Conservation (phyloP, 169 alveolate species). For the Plasmodium inui region DNA sequence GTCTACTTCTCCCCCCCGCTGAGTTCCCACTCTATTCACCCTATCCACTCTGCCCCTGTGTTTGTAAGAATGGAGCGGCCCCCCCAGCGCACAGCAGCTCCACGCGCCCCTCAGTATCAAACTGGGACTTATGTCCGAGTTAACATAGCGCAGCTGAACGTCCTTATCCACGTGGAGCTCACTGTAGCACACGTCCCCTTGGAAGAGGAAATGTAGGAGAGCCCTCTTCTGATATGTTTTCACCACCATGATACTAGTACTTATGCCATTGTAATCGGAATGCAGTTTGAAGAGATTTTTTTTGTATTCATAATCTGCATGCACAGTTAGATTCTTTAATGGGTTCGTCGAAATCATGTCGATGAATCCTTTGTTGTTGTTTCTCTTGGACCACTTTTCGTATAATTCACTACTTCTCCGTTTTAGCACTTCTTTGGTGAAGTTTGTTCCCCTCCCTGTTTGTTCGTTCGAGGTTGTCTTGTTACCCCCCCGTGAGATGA, state of each 20-base stretch:
- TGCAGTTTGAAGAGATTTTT: conserved; percentile 66
- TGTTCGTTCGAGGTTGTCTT: neutral
- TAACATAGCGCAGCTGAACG: neutral
- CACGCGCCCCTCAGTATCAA: conserved; percentile 29
- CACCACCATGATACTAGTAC: conserved; percentile 1
- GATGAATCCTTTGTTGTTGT: neutral
- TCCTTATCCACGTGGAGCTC: conserved; percentile 1
- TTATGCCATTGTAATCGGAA: conserved; percentile 28
- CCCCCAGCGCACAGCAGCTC: conserved; percentile 5
- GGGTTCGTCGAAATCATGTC: conserved; percentile 52
- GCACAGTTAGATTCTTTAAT: conserved; percentile 18
- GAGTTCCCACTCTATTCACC: neutral
- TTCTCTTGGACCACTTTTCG: conserved; percentile 34
- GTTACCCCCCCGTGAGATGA: neutral
- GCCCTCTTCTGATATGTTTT: conserved; percentile 8
- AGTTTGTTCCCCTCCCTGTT: neutral
- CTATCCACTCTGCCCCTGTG: no score
- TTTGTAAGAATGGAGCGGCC: neutral
- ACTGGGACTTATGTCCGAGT: neutral
- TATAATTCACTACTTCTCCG: neutral
- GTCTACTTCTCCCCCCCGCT: neutral
- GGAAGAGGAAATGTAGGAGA: conserved; percentile 17
- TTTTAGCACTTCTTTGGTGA: neutral
- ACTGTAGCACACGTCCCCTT: conserved; percentile 19
- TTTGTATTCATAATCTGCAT: conserved; percentile 8